These are phyloP conservation scores for Rhodotorula sp. DNA, from an alignment of 1,284 basidiomycete genomes.

Conservation along the genomic window DNA sequence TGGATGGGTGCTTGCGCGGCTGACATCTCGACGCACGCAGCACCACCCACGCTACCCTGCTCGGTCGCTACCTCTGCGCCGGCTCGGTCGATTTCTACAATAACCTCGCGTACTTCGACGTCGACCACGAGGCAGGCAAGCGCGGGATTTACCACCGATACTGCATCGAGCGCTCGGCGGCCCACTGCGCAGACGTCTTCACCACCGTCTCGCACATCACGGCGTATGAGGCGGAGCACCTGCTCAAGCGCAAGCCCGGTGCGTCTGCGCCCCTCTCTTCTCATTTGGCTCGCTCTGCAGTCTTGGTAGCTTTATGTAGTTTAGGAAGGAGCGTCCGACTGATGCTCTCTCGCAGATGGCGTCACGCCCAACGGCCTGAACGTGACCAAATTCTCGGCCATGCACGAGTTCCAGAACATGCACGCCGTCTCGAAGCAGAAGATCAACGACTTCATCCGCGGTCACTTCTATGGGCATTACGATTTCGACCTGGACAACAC, in stretches of 20 bases:
- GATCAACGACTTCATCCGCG: conserved; percentile 95
- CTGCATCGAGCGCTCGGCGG: conserved; percentile 91
- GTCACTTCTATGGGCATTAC: conserved; percentile 88
- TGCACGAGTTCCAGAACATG: conserved; percentile 90
- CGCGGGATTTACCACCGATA: conserved; percentile 87
- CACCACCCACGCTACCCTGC: conserved; percentile 97
- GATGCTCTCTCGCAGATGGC: conserved; percentile 73
- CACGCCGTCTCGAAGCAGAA: conserved; percentile 91
- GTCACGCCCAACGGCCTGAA: conserved; percentile 98
- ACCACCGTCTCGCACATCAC: conserved; percentile 98
- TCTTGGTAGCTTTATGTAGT: too few relatives aligned
- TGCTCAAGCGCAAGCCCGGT: conserved; percentile 88
- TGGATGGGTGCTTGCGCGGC: background rate
- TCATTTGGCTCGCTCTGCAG: conserved; percentile 2
- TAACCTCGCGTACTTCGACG: conserved; percentile 98
- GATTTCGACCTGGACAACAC: conserved; percentile 72
- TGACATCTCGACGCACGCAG: background rate
- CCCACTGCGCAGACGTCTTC: conserved; percentile 96
- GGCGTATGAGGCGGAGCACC: conserved; percentile 92
- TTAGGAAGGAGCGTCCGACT: too few relatives aligned
- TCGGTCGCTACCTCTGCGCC: conserved; percentile 96
- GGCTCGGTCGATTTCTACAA: conserved; percentile 99
- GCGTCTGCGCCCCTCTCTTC: conserved; percentile 36
- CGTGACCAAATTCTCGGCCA: conserved; percentile 92
- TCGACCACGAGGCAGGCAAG: conserved; percentile 98